Evolutionary conservation across 78 protist species (phyloP), one percentile per base, ranked within the genome.

Genomic region (Anaeramoeba flamelloides): DNA sequence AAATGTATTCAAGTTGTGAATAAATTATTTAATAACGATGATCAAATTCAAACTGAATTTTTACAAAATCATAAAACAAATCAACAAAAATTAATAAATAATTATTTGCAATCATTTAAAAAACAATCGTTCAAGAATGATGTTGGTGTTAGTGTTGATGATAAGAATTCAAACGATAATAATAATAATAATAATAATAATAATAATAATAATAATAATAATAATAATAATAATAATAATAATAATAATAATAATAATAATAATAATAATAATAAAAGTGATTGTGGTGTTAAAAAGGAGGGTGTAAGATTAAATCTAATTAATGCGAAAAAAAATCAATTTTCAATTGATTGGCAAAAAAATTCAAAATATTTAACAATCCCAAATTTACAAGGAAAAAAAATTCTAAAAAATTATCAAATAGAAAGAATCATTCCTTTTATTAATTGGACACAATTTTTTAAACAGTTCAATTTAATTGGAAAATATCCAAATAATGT

Each of bases 401-500:
- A 79, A 81, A 85, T 86, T 30, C 65, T 84, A 39, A 38, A 38
- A 30, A 85, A 92, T 74, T 86, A 81, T 75, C 86, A 82, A 32
- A 85, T 96, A 4, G 88, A 86, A 75, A 39, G 81, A 41, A 81
- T 93, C n/a, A 36, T 93, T 30, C 74, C 41, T 34, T 82, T 78
- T 81, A 96, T 96, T 79, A 97, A 96, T 82, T 96, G 99, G 99
- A 94, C 94, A 80, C 85, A 87, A 34, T 83, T 85, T 84, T 92
- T 90, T 76, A 77, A 77, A 64, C 86, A 88, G 36, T 94, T 92
- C 94, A 93, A 90, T 82, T 77, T 96, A 34, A 91, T 93, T 30
- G 98, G 99, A 34, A 85, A 85, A 77, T 94, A 91, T 82, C 99
- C 99, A 32, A 95, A 92, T 85, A 86, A 97, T 36, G 88, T 90